phyloP scores from a whole-genome alignment of 1,284 basidiomycete genomes.

The Sphaerobolus stellatus region DNA sequence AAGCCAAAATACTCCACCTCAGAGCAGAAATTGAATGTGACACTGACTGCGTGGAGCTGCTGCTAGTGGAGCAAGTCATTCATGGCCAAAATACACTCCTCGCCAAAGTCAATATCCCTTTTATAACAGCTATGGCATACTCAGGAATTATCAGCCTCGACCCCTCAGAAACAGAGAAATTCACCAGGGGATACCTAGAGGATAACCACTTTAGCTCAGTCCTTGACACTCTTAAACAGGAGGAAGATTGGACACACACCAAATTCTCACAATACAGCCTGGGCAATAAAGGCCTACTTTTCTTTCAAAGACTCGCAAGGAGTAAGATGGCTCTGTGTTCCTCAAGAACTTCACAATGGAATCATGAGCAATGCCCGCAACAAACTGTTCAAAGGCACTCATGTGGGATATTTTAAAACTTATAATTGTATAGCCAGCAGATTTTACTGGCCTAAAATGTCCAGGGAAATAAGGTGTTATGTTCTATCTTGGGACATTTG shows the following conservation, averaged over 20 bases:
- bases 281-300: slow-evolving; percentile 7
- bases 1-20: neutral
- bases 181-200: neutral
- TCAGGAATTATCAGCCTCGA: neutral
- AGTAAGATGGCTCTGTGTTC: slow-evolving; percentile 14
- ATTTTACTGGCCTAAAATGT: slow-evolving; percentile 21
- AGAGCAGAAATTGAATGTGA: neutral
- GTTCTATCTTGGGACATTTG: slow-evolving; percentile 14
- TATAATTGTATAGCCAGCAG: neutral
- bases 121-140: neutral
- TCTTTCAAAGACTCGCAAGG: neutral
- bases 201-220: neutral
- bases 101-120: neutral
- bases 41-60: neutral
- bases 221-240: neutral
- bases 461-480: slow-evolving; percentile 5
- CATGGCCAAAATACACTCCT: neutral
- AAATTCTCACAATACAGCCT: neutral
- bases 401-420: slow-evolving; percentile 17
- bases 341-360: slow-evolving; percentile 1
- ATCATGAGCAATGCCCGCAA: slow-evolving; percentile 9
- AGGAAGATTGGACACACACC: neutral
- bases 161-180: neutral
- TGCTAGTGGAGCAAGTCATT: neutral
- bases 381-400: slow-evolving; percentile 9